A percentile compares a stretch with the other conserved stretches of the same genome.
These are phyloP conservation scores for Kwoniella sp. DNA, from an alignment of 768 basidiomycete species.

Conservation along the genomic window DNA sequence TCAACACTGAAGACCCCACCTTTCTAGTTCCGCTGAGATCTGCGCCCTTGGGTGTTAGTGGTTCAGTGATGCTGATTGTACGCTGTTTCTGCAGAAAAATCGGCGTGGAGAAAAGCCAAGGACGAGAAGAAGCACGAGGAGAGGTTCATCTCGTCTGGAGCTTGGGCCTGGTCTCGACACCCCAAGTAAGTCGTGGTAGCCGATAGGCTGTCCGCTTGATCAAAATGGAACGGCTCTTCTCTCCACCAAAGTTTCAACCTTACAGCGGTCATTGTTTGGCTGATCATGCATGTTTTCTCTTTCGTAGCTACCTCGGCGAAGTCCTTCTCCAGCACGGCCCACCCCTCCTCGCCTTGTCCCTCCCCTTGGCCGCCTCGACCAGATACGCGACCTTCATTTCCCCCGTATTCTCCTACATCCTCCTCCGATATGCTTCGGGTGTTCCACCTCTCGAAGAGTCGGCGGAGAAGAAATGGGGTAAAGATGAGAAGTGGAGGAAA, in stretches of 20 bases:
- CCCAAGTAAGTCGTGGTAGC: slow-evolving; percentile 79
- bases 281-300: not conserved
- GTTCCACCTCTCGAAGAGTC: slow-evolving; percentile 68
- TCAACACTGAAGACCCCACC: too few species aligned
- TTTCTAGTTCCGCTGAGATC: too few species aligned
- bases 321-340: slow-evolving; percentile 71
- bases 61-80: too few species aligned
- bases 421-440: slow-evolving; percentile 64
- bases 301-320: slow-evolving; percentile 71
- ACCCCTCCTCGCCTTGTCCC: slow-evolving; percentile 63
- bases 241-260: too few species aligned
- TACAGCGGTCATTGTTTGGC: too few species aligned
- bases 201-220: too few species aligned
- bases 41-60: too few species aligned
- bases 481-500: slow-evolving; percentile 35
- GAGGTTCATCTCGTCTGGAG: slow-evolving; percentile 67
- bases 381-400: slow-evolving; percentile 61
- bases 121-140: slow-evolving; percentile 69
- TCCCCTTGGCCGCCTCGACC: slow-evolving; percentile 58
- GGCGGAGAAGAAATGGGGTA: slow-evolving; percentile 51
- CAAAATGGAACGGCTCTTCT: too few species aligned
- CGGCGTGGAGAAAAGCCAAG: slow-evolving; percentile 65
- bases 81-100: slow-evolving; percentile 66
- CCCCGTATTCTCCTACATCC: slow-evolving; percentile 67
- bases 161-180: slow-evolving; percentile 71